phyloP scores from a whole-genome alignment of 441 rosid species.

The Melastoma candidum region DNA sequence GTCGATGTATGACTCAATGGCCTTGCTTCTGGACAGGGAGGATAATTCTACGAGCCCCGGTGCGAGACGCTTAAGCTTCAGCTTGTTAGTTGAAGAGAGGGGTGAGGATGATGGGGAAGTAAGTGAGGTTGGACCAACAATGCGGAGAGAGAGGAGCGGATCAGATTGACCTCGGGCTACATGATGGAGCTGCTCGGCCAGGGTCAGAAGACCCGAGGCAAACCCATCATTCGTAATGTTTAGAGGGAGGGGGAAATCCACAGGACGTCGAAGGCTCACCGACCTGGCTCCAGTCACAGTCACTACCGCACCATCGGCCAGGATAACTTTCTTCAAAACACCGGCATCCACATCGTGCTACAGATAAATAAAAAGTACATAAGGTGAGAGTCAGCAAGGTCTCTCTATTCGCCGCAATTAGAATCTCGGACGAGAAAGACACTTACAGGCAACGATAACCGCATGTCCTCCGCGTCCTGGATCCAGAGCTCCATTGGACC shows the following conservation, averaged over 20 bases:
- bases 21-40: conserved; percentile 29
- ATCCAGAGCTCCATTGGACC: conserved; percentile 97
- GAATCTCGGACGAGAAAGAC: too few relatives aligned
- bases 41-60: conserved; percentile 89
- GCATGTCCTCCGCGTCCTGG: conserved; percentile 79
- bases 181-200: conserved; percentile 71
- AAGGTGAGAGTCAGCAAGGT: conserved; percentile 3
- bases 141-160: conserved; percentile 67
- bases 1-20: conserved; percentile 25
- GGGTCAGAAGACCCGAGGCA: conserved; percentile 72
- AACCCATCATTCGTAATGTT: conserved; percentile 47
- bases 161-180: conserved; percentile 31
- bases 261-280: conserved; percentile 71
- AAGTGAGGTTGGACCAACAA: conserved; percentile 81
- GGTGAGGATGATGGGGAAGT: conserved; percentile 47
- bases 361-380: conserved; percentile 11
- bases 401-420: too few relatives aligned
- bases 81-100: conserved; percentile 35
- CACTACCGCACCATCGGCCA: conserved; percentile 85
- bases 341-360: conserved; percentile 98
- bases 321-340: conserved; percentile 68
- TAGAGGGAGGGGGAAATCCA: conserved; percentile 73
- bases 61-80: conserved; percentile 84
- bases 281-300: conserved; percentile 92
- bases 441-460: conserved; percentile 68